A percentile compares a stretch with the other conserved stretches of the same genome.
These are phyloP conservation scores for Pleomassaria siparia DNA, from an alignment of 2,329 filamentous ascomycete genomes.

Conservation along the genomic window DNA sequence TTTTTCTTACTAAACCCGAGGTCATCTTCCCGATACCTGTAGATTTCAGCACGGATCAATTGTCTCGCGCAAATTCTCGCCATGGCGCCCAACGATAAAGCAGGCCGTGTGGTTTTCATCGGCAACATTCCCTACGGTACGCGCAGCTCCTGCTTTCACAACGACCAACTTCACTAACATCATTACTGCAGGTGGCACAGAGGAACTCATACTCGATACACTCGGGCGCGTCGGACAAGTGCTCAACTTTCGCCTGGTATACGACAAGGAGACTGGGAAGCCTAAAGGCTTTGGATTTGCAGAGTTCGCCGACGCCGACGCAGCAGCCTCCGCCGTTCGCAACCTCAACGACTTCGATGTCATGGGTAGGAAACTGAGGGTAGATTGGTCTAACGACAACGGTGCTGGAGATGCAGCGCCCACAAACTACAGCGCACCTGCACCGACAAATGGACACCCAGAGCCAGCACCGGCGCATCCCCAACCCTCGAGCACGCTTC, in stretches of 20 bases:
- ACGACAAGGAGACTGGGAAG: slow-evolving; percentile 90
- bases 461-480: slow-evolving; percentile 32
- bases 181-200: slow-evolving; percentile 71
- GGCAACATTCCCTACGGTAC: slow-evolving; percentile 82
- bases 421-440: slow-evolving; percentile 48
- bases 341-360: slow-evolving; percentile 96
- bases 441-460: slow-evolving; percentile 47
- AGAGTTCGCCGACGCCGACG: slow-evolving; percentile 90
- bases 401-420: slow-evolving; percentile 62
- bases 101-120: slow-evolving; percentile 78
- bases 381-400: slow-evolving; percentile 95
- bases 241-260: slow-evolving; percentile 87
- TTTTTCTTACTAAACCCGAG: not conserved
- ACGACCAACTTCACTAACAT: slow-evolving; percentile 5
- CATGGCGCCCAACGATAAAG: slow-evolving; percentile 60
- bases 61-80: not conserved
- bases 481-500: slow-evolving; percentile 59
- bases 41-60: not conserved
- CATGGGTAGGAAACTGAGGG: slow-evolving; percentile 89
- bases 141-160: not conserved
- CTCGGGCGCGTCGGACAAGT: slow-evolving; percentile 90
- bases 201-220: slow-evolving; percentile 94
- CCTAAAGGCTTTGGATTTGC: slow-evolving; percentile 97
- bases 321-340: slow-evolving; percentile 88
- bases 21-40: not conserved